Base-by-base conservation (phyloP, 2,329 filamentous ascomycete genomes). In the Ustulina deusta region DNA sequence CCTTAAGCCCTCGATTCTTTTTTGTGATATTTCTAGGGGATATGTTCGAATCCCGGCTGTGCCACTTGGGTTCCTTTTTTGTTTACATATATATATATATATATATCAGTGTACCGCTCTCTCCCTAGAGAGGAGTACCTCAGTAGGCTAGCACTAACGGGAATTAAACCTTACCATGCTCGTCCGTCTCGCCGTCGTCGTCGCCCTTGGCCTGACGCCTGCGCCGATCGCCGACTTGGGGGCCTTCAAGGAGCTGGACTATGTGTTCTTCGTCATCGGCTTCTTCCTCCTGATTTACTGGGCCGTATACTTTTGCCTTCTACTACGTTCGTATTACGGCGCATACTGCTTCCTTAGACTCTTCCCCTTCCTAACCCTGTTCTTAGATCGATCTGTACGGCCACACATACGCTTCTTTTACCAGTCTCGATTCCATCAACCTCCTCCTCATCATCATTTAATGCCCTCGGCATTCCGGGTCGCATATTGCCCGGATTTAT, bases 371-470 rank as follows among this genome's bases (percentile, higher is more conserved):
- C 42, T 22, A 22, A 58, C 25, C 5, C 2, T 1, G 1, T 57
- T 29, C 3, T 15, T 20, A 71, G 69, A 70, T 71, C 32, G 61
- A 64, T 42, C 68, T 69, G 10, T 69, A 67, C 32, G 64, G 68
- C 13, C 59, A 69, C 17, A 68, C 63, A 1, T 72, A 71, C 25
- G 69, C 65, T 20, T 67, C 65, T 1, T 67, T 67, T 48, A 67
- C 61, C 15, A 57, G 56, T 11, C 61, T 69, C 9, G 68, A 69
- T 36, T 74, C 83, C 2, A 80, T 84, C 64, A 79, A 82, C 58
- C 73, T 86, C 3, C 75, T 87, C 27, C 76, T 86, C 34, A 78
- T 86, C 32, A 81, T 86, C 74, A 87, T n/a, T n/a, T n/a, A n/a
- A 86, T 70, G 82, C 80, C 9, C 79, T 85, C 29, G 84, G 84